Evolutionary conservation across 371 early-diverging fungal species (phyloP), one percentile per base, ranked within the genome.

Genomic region (Apophysomyces ossiformis): DNA sequence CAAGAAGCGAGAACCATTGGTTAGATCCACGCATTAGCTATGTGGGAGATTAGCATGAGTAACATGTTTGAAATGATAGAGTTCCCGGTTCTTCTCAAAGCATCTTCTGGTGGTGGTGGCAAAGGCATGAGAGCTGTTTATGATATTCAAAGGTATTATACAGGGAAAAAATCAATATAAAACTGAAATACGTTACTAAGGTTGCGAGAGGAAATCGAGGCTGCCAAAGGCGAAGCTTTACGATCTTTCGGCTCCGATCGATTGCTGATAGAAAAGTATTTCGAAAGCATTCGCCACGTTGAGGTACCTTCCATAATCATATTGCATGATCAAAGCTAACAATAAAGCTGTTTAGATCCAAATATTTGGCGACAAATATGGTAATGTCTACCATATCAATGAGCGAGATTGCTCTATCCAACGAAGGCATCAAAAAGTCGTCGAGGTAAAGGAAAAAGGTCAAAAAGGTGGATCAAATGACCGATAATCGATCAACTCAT

Each of bases 71-170:
- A 18, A 13, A 13, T 7, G 15, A 79, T 88, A 67, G 93, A 91
- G 15, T 95, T 91, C 71, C 95, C 95, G 8, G 85, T 96, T 36
- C 88, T 96, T 82, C 75, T 95, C 46, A 96, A 96, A 78, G 94
- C 93, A n/a, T 89, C 90, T 32, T 91, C 92, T 21, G 94, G 94
- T 71, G 96, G 96, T 60, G 96, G 96, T 75, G 96, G 98, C 65
- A 96, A 96, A 76, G 92, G 95, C 56, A 94, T 94, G 92, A 85
- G 92, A 65, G 87, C 93, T 11, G 82, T 82, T 1, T 82, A 78
- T 46, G 74, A 82, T n/a, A 60, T 75, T 7, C 60, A 47, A 58
- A 69, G 76, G 82, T 78, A 73, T 38, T 13, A 15, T 57, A 26
- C 32, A 26, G 32, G 37, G 15, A 12, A 21, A 39, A n/a, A 15